phyloP scores from a whole-genome alignment of 139 green algal genomes.

The Picochlorum costavermella region DNA sequence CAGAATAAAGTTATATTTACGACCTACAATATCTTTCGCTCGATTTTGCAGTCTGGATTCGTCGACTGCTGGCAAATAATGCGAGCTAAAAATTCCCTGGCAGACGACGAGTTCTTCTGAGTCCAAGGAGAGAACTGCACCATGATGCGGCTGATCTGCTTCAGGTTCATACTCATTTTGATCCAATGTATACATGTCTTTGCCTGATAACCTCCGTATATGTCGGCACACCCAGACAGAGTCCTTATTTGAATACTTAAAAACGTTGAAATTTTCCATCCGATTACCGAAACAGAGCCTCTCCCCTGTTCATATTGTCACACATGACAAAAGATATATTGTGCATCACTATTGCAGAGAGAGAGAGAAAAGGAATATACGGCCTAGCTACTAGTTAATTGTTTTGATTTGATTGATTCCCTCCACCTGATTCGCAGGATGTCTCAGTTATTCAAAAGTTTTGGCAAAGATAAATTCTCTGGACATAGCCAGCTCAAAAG shows the following conservation, averaged over 20 bases:
- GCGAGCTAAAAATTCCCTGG: conserved; percentile 26
- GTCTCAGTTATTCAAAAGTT: conserved; percentile 31
- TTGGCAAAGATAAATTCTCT: conserved; percentile 28
- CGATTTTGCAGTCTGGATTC: conserved; percentile 29
- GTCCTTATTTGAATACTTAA: no score
- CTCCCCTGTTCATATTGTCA: no score
- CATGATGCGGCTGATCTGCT: conserved; percentile 25
- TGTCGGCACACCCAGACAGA: no score
- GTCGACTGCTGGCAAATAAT: neutral
- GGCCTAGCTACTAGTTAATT: no score
- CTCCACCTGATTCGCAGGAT: neutral
- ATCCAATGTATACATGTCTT: no score
- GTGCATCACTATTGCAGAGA: no score
- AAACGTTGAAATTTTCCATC: no score
- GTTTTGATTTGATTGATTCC: neutral
- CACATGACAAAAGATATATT: no score
- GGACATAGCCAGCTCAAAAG: conserved; percentile 27
- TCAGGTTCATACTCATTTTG: conserved; percentile 21
- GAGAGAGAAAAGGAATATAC: no score
- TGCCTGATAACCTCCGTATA: no score
- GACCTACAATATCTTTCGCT: conserved; percentile 14
- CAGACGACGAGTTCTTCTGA: conserved; percentile 13
- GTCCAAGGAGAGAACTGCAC: conserved; percentile 31
- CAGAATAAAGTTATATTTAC: neutral
- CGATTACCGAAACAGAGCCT: no score